Evolutionary conservation across 2,329 filamentous ascomycete species (phyloP).

Genomic region (Talaromyces sp.): DNA sequence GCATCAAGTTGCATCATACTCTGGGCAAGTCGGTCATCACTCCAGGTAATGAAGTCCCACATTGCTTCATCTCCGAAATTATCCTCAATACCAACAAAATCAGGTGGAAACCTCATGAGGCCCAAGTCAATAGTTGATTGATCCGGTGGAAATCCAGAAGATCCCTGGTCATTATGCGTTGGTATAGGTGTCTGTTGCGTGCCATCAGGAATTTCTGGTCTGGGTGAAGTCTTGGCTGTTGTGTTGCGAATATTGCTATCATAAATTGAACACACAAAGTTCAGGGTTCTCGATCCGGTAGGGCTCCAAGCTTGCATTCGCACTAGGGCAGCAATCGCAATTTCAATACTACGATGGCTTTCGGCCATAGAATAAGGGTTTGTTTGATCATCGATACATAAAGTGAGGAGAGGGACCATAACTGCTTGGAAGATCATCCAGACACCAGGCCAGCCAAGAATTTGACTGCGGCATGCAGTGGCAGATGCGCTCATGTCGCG

Average conservation of each 20-base stretch:
- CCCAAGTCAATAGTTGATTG: slow-evolving; percentile 9
- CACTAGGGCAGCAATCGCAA: slow-evolving; percentile 27
- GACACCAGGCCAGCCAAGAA: slow-evolving; percentile 74
- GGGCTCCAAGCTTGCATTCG: slow-evolving; percentile 62
- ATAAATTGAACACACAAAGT: slow-evolving; percentile 60
- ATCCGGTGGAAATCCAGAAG: slow-evolving; percentile 10
- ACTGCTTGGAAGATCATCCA: slow-evolving; percentile 78
- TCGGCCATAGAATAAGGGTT: slow-evolving; percentile 57
- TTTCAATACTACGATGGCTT: slow-evolving; percentile 47
- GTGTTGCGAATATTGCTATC: slow-evolving; percentile 43
- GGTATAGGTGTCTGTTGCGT: too few relatives aligned
- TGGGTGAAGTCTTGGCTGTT: neutral
- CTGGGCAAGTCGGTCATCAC: slow-evolving; percentile 22
- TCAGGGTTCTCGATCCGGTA: slow-evolving; percentile 56
- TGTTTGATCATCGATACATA: slow-evolving; percentile 49
- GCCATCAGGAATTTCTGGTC: neutral
- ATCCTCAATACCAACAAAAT: slow-evolving; percentile 13
- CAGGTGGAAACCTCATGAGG: slow-evolving; percentile 10
- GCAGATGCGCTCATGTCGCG: slow-evolving; percentile 57
- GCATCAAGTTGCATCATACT: neutral
- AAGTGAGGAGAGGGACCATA: slow-evolving; percentile 70
- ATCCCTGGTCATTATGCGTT: neutral
- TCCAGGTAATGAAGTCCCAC: slow-evolving; percentile 36
- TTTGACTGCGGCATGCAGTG: slow-evolving; percentile 67
- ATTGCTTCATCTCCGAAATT: slow-evolving; percentile 20